Conservation (phyloP, 2,329 filamentous ascomycete species). For the Pleomassaria siparia region DNA sequence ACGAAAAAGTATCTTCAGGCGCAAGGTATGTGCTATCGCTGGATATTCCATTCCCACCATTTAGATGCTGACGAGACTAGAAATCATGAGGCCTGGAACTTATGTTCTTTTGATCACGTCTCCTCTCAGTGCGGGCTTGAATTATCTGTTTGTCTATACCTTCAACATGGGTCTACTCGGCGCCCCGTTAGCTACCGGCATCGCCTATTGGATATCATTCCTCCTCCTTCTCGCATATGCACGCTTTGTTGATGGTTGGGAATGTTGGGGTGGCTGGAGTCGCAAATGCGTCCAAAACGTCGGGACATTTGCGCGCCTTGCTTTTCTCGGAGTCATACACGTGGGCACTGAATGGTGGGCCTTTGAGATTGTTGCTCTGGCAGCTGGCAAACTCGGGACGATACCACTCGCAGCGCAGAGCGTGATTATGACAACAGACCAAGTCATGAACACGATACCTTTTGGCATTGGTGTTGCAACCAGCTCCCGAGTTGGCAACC, state of each 20-base stretch:
- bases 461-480: slow-evolving; percentile 85
- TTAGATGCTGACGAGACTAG: slow-evolving; percentile 42
- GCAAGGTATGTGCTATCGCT: slow-evolving; percentile 47
- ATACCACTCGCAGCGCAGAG: slow-evolving; percentile 78
- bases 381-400: slow-evolving; percentile 77
- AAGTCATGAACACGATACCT: slow-evolving; percentile 81
- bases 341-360: slow-evolving; percentile 95
- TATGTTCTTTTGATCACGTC: slow-evolving; percentile 64
- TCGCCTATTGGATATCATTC: slow-evolving; percentile 86
- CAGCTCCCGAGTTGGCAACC: slow-evolving; percentile 75
- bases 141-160: slow-evolving; percentile 71
- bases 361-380: slow-evolving; percentile 85
- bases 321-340: slow-evolving; percentile 75
- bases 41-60: not conserved
- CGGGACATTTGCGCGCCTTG: slow-evolving; percentile 71
- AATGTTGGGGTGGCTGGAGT: slow-evolving; percentile 79
- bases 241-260: slow-evolving; percentile 67
- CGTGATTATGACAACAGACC: slow-evolving; percentile 88
- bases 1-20: slow-evolving; percentile 66
- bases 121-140: slow-evolving; percentile 59
- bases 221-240: slow-evolving; percentile 73
- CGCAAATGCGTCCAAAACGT: slow-evolving; percentile 66
- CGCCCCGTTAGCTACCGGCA: slow-evolving; percentile 77
- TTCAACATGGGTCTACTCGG: slow-evolving; percentile 73
- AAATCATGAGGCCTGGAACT: slow-evolving; percentile 65